Evolutionary conservation across 768 basidiomycete genomes (phyloP).

Genomic region (Sistotremastrum niveocremeum): DNA sequence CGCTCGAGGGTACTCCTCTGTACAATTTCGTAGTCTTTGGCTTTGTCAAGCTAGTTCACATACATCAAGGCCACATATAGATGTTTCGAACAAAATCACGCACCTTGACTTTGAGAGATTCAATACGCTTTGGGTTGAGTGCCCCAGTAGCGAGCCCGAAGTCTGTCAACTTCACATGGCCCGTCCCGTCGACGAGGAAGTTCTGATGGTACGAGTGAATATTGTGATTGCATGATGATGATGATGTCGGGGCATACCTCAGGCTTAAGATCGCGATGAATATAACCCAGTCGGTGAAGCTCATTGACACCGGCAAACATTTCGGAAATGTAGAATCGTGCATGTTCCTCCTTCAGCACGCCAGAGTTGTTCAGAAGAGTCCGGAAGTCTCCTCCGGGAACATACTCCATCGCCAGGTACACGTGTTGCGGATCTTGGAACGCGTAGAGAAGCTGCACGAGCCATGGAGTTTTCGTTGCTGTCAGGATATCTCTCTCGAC

Average conservation of each 20-base stretch:
- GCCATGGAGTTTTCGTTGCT: constrained; percentile 94
- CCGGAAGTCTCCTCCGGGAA: constrained; percentile 96
- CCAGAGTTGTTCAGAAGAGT: constrained; percentile 97
- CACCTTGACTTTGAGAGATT: constrained; percentile 87
- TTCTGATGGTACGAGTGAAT: constrained; percentile 38
- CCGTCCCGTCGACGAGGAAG: constrained; percentile 89
- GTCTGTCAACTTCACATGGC: constrained; percentile 96
- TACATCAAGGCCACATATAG: not conserved
- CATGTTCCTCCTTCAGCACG: constrained; percentile 93
- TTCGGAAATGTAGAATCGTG: constrained; percentile 92
- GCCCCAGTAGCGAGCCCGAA: constrained; percentile 97
- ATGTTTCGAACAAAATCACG: constrained; percentile 3
- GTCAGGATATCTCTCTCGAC: constrained; percentile 97
- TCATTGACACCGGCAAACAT: constrained; percentile 95
- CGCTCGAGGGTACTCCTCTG: constrained; percentile 89
- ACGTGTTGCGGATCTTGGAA: constrained; percentile 89
- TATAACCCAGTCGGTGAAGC: constrained; percentile 93
- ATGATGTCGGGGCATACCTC: constrained; percentile 46
- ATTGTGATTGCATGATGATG: not conserved
- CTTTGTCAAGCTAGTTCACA: constrained; percentile 69
- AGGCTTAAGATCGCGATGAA: constrained; percentile 95
- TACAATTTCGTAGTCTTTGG: constrained; percentile 83
- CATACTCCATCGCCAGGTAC: constrained; percentile 98
- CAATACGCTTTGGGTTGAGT: constrained; percentile 86
- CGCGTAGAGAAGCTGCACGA: constrained; percentile 87